Evolutionary conservation across 352 stramenopile genomes (phyloP).

Genomic region (Plasmopara muralis): DNA sequence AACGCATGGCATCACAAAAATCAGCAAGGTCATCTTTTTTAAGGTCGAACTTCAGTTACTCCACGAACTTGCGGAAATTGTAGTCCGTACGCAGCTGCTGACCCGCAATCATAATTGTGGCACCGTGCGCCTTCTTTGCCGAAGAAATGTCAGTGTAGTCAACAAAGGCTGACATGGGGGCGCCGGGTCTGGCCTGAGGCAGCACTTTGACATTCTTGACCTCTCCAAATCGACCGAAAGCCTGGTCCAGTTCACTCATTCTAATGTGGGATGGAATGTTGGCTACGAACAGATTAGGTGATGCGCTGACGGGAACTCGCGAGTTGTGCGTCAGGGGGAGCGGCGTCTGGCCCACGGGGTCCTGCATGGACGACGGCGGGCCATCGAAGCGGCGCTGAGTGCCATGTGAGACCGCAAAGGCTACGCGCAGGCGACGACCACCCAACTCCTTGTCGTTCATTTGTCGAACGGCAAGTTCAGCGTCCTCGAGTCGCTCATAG

Average conservation of each 20-base stretch:
- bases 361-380: slow-evolving; percentile 7
- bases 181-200: slow-evolving; percentile 30
- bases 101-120: slow-evolving; percentile 35
- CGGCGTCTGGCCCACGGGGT: background rate
- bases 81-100: slow-evolving; percentile 46
- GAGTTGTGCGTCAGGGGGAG: slow-evolving; percentile 19
- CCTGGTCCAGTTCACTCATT: slow-evolving; percentile 49
- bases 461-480: slow-evolving; percentile 36
- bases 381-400: slow-evolving; percentile 25
- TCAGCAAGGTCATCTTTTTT: background rate
- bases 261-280: slow-evolving; percentile 62
- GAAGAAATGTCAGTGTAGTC: slow-evolving; percentile 39
- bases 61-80: slow-evolving; percentile 40
- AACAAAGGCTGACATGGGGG: slow-evolving; percentile 58
- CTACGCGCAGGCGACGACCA: slow-evolving; percentile 38
- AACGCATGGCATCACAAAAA: background rate
- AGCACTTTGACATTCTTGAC: slow-evolving; percentile 63
- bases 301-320: slow-evolving; percentile 17
- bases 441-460: slow-evolving; percentile 48
- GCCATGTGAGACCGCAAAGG: slow-evolving; percentile 33
- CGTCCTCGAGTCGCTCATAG: slow-evolving; percentile 38
- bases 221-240: slow-evolving; percentile 51
- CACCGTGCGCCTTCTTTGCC: slow-evolving; percentile 39
- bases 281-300: slow-evolving; percentile 50
- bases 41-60: background rate